These are phyloP conservation scores for Trichoderma sp. DNA, from an alignment of 2,329 filamentous ascomycete genomes.

Conservation along the genomic window DNA sequence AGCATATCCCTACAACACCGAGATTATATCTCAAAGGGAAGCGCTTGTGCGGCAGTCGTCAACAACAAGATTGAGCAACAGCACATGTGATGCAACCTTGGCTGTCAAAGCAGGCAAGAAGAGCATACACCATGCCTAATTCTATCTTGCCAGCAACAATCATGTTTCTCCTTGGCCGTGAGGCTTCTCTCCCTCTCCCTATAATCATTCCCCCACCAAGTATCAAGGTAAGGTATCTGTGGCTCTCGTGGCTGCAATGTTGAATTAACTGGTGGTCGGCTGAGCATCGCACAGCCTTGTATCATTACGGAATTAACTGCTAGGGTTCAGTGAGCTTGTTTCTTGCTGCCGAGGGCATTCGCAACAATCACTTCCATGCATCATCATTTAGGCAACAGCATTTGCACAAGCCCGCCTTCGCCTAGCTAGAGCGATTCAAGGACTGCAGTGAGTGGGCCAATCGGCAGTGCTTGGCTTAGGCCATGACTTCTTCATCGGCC, in stretches of 20 bases:
- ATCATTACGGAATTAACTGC: slow-evolving; percentile 11
- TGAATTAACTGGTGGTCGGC: slow-evolving; percentile 14
- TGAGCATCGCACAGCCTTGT: slow-evolving; percentile 14
- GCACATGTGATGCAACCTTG: slow-evolving; percentile 2
- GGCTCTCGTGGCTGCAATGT: background rate
- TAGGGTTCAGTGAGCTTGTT: background rate
- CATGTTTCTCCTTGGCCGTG: background rate
- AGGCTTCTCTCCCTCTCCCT: slow-evolving; percentile 10
- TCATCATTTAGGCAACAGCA: background rate
- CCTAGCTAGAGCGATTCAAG: background rate
- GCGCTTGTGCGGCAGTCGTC: background rate
- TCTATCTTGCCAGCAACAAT: slow-evolving; percentile 7
- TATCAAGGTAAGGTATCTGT: slow-evolving; percentile 6
- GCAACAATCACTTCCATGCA: background rate
- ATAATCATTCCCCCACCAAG: slow-evolving; percentile 13
- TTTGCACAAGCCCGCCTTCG: background rate
- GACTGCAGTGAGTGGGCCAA: slow-evolving; percentile 5
- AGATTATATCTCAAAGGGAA: background rate
- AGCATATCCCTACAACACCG: background rate
- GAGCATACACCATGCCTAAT: background rate
- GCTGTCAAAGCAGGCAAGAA: slow-evolving; percentile 8
- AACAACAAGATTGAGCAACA: background rate
- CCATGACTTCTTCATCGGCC: slow-evolving; percentile 22
- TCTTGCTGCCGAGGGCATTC: background rate
- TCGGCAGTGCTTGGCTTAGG: slow-evolving; percentile 4